Evolutionary conservation across 768 basidiomycete genomes (phyloP), one percentile per base, ranked within the genome.

Genomic region (Panaeolus cyanescens): DNA sequence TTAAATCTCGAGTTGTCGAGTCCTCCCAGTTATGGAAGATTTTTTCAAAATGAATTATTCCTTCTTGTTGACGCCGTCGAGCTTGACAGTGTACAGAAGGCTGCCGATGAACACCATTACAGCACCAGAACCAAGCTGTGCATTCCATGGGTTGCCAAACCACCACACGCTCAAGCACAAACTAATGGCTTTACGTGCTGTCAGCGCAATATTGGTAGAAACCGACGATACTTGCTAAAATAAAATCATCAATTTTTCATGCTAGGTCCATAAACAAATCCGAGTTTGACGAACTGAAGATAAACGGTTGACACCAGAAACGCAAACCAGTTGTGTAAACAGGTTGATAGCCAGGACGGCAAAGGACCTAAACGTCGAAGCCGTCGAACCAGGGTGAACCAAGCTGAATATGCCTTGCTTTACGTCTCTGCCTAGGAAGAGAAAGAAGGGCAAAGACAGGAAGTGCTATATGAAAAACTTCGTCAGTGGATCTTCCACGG

Each of bases 91-190:
- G 71, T 90, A 92, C 66, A 87, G 63, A 12, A 89, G 67, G 61
- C 87, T 89, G 20, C 90, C 90, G 4, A 80, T 56, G 64, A 93
- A 87, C 2, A 95, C 93, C 85, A 94, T 85, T 3, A 70, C 74
- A 3, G 91, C 91, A 22, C 93, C 93, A 5, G 80, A 34, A 0
- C 79, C 86, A 22, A 94, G 76, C 61, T 86, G 84, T 0, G 70
- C 59, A 61, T 91, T 91, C 85, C 90, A 88, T 4, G 85, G 86
- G 62, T 84, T 86, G 1, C 87, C 87, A 68, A 93, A 93, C 84
- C 86, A 93, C 90, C 90, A 92, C 7, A 95, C 89, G 67, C 89
- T 91, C 61, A 94, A 84, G 65, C 85, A 88, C 20, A 95, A 80
- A 63, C 89, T 91, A 53, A 92, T 71, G 5, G 92, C 92, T 71